phyloP scores from a whole-genome alignment of 306 rosid species.

The Chamaecrista fasciculata region DNA sequence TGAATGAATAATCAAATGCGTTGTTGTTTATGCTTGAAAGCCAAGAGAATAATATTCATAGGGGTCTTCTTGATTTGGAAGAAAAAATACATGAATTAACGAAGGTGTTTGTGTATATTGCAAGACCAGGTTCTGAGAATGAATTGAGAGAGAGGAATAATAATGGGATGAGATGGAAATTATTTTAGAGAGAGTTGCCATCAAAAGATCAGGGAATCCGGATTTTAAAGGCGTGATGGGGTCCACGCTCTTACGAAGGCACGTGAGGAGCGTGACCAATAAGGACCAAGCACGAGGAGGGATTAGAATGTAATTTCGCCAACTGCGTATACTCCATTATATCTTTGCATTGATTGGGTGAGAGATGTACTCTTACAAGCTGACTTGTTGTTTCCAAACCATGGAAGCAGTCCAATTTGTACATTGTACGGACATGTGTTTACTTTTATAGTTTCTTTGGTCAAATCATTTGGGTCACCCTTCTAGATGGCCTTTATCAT shows the following conservation, averaged over 20 bases:
- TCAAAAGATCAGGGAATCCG: conserved; percentile 47
- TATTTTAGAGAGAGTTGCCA: conserved; percentile 26
- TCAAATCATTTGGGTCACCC: too few relatives aligned
- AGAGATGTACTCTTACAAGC: not conserved
- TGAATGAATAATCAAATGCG: conserved; percentile 2
- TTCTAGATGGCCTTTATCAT: too few relatives aligned
- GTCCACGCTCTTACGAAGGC: conserved; percentile 42
- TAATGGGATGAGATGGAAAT: not conserved
- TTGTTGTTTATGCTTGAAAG: not conserved
- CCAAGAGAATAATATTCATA: too few relatives aligned
- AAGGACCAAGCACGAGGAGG: not conserved
- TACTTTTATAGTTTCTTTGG: too few relatives aligned
- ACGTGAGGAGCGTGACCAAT: conserved; percentile 40
- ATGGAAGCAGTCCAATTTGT: too few relatives aligned
- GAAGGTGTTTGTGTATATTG: not conserved
- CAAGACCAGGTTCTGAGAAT: not conserved
- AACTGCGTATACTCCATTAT: not conserved
- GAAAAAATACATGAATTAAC: not conserved
- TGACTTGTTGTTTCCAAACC: not conserved
- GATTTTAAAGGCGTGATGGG: conserved; percentile 24
- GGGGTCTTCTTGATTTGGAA: not conserved
- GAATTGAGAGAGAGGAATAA: not conserved
- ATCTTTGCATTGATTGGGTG: not conserved
- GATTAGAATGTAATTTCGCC: not conserved
- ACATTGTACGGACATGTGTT: too few relatives aligned